Evolutionary conservation across 768 basidiomycete species (phyloP), one percentile per base, ranked within the genome.

Genomic region (Lentinula guzmanii): DNA sequence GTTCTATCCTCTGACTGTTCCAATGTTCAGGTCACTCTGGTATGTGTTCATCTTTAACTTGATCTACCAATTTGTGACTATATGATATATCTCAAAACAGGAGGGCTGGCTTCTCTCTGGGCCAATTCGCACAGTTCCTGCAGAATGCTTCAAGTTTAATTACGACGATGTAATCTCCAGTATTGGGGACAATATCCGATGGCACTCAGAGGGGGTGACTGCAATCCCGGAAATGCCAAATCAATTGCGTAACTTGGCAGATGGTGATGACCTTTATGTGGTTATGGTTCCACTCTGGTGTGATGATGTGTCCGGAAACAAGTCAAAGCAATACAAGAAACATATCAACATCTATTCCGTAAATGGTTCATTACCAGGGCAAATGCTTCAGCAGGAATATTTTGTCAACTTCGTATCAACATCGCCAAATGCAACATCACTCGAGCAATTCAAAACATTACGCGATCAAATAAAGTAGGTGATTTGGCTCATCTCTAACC

Each of bases 221-320:
- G n/a, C n/a, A 1, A 1, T 21, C 1, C 21, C 21, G 1, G n/a
- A 60, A 7, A 75, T 77, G 74, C 74, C 75, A 1, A 76, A 76
- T 58, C 72, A 73, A 1, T 67, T 71, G 37, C 69, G 67, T 15
- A 64, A 48, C 0, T 60, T 75, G 11, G 75, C 73, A 28, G 18
- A 68, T 9, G 73, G 72, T 0, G 65, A 72, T 42, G 70, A 71
- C 4, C 41, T 77, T 0, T 76, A 75, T 51, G 68, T 65, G 7
- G 72, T 68, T 34, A 70, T 70, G 21, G 66, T 75, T 52, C 70
- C 74, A 52, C 52, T 75, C 1, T 77, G 74, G 62, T 67, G 71
- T 1, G 78, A 81, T 58, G 76, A 81, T 65, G 74, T 79, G 0
- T 81, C 77, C 0, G 78, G 77, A 8, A 80, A 80, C 61, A 63